phyloP scores from a whole-genome alignment of 108 stramenopile genomes.

The Skeletonema grethae region DNA sequence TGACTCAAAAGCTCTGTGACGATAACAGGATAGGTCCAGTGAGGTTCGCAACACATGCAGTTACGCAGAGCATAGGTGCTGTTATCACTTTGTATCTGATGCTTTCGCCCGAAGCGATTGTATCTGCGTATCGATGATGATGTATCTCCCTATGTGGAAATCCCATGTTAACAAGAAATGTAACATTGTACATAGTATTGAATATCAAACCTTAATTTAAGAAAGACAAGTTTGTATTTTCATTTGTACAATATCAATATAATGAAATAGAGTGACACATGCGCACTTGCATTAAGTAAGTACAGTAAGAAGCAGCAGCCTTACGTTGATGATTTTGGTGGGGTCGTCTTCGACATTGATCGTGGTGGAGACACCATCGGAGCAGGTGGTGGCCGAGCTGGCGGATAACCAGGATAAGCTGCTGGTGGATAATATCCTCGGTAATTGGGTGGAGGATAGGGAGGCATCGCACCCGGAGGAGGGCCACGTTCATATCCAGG shows the following conservation, averaged over 20 bases:
- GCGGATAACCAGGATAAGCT: slow-evolving; percentile 3
- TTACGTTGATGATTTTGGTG: not conserved
- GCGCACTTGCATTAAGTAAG: no score
- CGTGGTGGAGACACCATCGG: not conserved
- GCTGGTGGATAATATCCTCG: not conserved
- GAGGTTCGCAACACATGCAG: slow-evolving; percentile 40
- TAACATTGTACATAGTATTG: not conserved
- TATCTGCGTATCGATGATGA: slow-evolving; percentile 15
- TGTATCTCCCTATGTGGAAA: not conserved
- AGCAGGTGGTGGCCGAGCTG: not conserved
- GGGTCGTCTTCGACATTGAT: not conserved
- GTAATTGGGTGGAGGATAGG: slow-evolving; percentile 13
- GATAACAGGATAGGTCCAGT: slow-evolving; percentile 42
- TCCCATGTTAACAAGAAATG: not conserved
- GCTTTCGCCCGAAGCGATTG: slow-evolving; percentile 25
- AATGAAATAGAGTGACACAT: not conserved
- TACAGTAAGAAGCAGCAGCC: no score
- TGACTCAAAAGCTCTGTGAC: slow-evolving; percentile 52
- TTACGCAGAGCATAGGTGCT: slow-evolving; percentile 26
- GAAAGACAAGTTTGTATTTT: not conserved
- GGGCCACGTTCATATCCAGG: not conserved
- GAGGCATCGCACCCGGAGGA: slow-evolving; percentile 2
- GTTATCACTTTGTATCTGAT: slow-evolving; percentile 48
- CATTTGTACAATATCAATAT: not conserved
- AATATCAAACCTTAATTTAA: no score